phyloP scores from a whole-genome alignment of 2,329 filamentous ascomycete species.

The Hawksworthiomyces lignivorus region DNA sequence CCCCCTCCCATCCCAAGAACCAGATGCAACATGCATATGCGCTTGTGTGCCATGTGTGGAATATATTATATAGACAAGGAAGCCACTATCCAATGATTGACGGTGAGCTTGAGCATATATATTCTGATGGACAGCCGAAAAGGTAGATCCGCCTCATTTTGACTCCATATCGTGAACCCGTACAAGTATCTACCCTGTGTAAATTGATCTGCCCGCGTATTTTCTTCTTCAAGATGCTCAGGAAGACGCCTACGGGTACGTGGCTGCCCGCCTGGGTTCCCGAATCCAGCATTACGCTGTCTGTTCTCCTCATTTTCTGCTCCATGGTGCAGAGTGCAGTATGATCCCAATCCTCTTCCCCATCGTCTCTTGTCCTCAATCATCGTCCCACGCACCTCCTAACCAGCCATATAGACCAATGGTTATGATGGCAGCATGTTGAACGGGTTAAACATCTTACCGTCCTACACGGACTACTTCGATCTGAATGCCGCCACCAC shows the following conservation, averaged over 20 bases:
- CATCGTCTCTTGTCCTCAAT: conserved; percentile 15
- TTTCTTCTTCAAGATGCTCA: conserved; percentile 21
- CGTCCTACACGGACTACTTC: conserved; percentile 49
- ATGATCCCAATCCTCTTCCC: not conserved
- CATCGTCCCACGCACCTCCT: conserved; percentile 27
- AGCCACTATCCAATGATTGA: no score
- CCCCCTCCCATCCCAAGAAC: no score
- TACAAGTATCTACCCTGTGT: no score
- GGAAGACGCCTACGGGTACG: conserved; percentile 31
- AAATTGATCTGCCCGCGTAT: no score
- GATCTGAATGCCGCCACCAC: conserved; percentile 42
- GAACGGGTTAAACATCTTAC: conserved; percentile 50
- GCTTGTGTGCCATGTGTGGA: no score
- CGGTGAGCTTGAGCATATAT: no score
- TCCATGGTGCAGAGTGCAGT: conserved; percentile 37
- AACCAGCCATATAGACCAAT: conserved; percentile 21
- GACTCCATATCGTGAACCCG: no score
- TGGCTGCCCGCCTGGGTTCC: conserved; percentile 41
- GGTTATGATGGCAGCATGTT: conserved; percentile 44
- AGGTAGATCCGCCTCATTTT: no score
- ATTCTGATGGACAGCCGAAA: no score
- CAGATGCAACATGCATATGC: no score
- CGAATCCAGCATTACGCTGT: conserved; percentile 30
- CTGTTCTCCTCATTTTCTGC: conserved; percentile 33
- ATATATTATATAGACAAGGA: no score